A percentile compares a stretch with the other conserved stretches of the same genome.
These are phyloP conservation scores for Eucalyptus sideroxylon DNA, from an alignment of 345 rosid species.

Conservation along the genomic window DNA sequence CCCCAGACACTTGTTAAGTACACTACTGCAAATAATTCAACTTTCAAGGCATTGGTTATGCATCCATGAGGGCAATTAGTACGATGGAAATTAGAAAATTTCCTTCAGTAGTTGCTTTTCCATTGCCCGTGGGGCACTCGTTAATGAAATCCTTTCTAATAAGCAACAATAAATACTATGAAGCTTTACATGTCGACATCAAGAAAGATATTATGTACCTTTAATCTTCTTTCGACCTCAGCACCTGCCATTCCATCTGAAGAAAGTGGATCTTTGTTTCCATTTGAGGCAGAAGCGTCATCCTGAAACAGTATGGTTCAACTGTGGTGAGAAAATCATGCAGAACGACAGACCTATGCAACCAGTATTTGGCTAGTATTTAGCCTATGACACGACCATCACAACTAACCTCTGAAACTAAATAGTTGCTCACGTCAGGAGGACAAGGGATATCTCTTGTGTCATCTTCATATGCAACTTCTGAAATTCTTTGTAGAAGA, in stretches of 20 bases:
- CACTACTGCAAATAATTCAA: background rate
- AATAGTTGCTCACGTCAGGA: slow-evolving; percentile 93
- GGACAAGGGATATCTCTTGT: slow-evolving; percentile 55
- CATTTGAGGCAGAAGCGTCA: slow-evolving; percentile 50
- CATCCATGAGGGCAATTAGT: background rate
- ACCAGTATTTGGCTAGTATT: background rate
- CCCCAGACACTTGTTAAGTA: background rate
- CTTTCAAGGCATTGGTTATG: background rate
- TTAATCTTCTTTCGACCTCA: slow-evolving; percentile 77
- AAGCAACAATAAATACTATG: background rate
- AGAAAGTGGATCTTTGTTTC: slow-evolving; percentile 56
- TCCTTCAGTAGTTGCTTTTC: background rate
- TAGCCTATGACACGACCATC: background rate
- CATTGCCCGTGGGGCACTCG: background rate
- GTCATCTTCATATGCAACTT: slow-evolving; percentile 84
- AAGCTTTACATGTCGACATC: background rate
- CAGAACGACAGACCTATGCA: background rate
- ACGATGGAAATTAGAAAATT: background rate
- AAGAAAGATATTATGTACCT: slow-evolving; percentile 30
- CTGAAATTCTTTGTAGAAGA: slow-evolving; percentile 65
- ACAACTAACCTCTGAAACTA: slow-evolving; percentile 76
- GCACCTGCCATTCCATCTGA: slow-evolving; percentile 85
- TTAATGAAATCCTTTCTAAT: background rate
- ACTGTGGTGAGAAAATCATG: background rate
- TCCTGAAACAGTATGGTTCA: slow-evolving; percentile 35